Conservation (phyloP, 2,329 filamentous ascomycete genomes). For the Periconia digitata region DNA sequence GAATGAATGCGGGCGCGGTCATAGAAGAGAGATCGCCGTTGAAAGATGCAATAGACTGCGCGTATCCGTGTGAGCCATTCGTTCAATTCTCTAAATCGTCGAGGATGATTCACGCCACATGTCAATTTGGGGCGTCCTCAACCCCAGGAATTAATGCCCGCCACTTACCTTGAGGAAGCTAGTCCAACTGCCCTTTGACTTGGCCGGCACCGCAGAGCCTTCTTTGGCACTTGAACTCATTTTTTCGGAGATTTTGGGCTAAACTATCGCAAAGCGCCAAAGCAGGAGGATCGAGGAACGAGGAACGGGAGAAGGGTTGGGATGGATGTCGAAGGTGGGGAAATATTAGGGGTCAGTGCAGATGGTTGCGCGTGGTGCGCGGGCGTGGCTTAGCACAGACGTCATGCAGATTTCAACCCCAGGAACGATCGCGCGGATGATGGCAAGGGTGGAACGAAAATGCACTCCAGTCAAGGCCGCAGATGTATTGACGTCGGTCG, state of each 20-base stretch:
- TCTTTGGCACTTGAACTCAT: slow-evolving; percentile 39
- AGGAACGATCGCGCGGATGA: neutral
- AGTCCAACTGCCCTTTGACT: slow-evolving; percentile 51
- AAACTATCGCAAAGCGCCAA: neutral
- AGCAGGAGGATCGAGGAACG: neutral
- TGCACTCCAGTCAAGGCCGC: too few species aligned
- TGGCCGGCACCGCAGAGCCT: slow-evolving; percentile 49
- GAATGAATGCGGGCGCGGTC: slow-evolving; percentile 59
- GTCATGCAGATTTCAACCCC: slow-evolving; percentile 7
- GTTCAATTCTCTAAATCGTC: neutral
- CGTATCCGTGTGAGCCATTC: slow-evolving; percentile 4
- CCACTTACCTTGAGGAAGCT: slow-evolving; percentile 51
- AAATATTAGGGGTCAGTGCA: neutral
- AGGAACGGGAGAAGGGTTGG: neutral
- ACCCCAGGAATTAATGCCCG: neutral
- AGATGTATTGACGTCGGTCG: neutral
- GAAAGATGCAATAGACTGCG: slow-evolving; percentile 55
- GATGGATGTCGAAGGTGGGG: neutral
- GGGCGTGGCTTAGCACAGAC: slow-evolving; percentile 11
- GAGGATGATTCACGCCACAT: neutral
- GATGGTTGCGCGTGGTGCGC: neutral
- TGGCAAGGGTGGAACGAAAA: neutral
- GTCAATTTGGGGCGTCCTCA: neutral
- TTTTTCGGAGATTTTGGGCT: neutral
- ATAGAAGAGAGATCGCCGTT: slow-evolving; percentile 60